Evolutionary conservation across 176 grass and related monocot species (phyloP).

Genomic region (Oryza coarctata): DNA sequence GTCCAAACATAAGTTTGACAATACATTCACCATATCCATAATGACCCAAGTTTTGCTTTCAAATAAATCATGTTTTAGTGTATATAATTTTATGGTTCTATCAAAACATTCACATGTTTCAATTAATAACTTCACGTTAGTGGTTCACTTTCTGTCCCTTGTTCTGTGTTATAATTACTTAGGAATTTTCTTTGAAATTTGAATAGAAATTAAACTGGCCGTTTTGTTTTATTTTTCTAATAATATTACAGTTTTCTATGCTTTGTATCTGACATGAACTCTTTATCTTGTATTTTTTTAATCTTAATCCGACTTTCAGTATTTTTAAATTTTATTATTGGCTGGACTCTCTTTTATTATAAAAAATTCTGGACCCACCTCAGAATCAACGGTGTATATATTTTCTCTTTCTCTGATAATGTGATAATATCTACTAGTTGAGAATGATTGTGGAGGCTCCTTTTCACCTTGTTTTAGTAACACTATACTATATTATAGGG

Average conservation of each 20-base stretch:
- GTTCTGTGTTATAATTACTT: background rate
- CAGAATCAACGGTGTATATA: background rate
- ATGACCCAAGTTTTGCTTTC: background rate
- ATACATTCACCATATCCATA: background rate
- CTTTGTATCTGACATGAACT: background rate
- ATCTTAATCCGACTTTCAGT: background rate
- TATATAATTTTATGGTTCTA: background rate
- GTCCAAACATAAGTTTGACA: conserved; percentile 23
- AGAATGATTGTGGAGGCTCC: background rate
- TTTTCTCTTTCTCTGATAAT: background rate
- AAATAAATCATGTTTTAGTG: conserved; percentile 1
- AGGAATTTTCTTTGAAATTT: background rate
- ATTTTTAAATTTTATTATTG: background rate
- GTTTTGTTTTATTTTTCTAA: background rate
- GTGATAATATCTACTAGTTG: background rate
- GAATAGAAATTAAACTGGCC: background rate
- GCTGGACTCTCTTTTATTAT: background rate
- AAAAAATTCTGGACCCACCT: background rate
- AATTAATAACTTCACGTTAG: background rate
- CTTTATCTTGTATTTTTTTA: background rate
- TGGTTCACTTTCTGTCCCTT: background rate
- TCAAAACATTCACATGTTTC: background rate
- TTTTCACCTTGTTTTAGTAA: background rate
- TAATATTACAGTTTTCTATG: background rate
- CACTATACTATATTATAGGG: background rate